A percentile compares a stretch with the other conserved stretches of the same genome.
These are phyloP conservation scores for Ophiostoma sp. DNA, from an alignment of 2,329 filamentous ascomycete genomes.

Conservation along the genomic window DNA sequence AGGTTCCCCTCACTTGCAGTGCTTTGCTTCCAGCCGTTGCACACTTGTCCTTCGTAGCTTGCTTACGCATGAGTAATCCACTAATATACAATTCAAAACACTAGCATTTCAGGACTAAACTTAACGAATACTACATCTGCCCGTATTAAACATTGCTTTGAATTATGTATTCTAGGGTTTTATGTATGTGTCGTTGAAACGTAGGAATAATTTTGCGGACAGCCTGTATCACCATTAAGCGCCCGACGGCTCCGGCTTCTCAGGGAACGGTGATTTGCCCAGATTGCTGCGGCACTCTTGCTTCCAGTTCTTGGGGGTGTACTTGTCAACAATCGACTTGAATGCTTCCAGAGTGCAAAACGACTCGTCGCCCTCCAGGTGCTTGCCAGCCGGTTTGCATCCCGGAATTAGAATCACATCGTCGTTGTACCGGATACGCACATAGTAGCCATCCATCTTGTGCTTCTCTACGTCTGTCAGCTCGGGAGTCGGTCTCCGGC, in stretches of 20 bases:
- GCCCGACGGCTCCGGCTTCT: slow-evolving; percentile 50
- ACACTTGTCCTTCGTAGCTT: not conserved
- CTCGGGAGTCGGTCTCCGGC: slow-evolving; percentile 58
- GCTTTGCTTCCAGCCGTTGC: not conserved
- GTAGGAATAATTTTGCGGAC: not conserved
- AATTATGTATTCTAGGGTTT: not conserved
- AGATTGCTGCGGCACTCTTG: slow-evolving; percentile 52
- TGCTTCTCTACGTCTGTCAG: slow-evolving; percentile 59
- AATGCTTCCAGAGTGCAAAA: slow-evolving; percentile 93
- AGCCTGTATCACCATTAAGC: not conserved
- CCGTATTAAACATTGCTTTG: not conserved
- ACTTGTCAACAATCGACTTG: slow-evolving; percentile 88
- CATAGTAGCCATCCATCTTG: slow-evolving; percentile 74
- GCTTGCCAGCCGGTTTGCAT: slow-evolving; percentile 73
- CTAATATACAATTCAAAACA: not conserved
- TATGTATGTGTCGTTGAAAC: not conserved
- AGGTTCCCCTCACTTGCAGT: not conserved
- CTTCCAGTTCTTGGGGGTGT: slow-evolving; percentile 78
- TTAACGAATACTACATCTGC: no score
- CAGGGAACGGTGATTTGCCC: slow-evolving; percentile 47
- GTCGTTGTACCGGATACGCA: slow-evolving; percentile 91
- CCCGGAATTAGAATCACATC: slow-evolving; percentile 77
- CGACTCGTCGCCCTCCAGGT: slow-evolving; percentile 80
- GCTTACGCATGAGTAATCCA: slow-evolving; percentile 7
- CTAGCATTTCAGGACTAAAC: no score